Base-by-base conservation (phyloP, 352 stramenopile species). In the Phytophthora palmivora region DNA sequence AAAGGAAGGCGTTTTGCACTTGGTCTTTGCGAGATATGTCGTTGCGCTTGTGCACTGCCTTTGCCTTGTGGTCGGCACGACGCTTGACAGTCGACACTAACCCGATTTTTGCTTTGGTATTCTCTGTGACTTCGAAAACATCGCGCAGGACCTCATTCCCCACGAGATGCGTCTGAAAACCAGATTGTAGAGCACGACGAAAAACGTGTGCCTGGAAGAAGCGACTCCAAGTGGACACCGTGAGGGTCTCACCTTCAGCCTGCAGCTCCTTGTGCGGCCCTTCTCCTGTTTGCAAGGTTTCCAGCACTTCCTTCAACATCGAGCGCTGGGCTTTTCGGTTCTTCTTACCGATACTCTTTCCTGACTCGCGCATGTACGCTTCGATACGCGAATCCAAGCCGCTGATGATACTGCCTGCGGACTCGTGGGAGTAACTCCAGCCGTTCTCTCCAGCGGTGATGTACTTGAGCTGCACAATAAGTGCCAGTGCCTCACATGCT, bases 391-490 rank as follows among this genome's bases (percentile, higher is more conserved):
- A 58, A 26, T 79, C 63, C 33, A 90, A 46, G 12, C 78, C 81
- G 1, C 76, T 72, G 28, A 90, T 76, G 7, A 70, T 64, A 36
- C 78, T 84, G 3, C 54, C 50, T 0, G 49, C 47, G 4, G 72
- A 62, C 38, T 90, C 81, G 33, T 76, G 67, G 2, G 61, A 68
- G 24, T 88, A 90, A 36, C 41, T 79, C 78, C 78, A 90, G 4
- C 62, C 56, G 15, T 68, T 36, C 8, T 50, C 37, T n/a, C 67
- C 58, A 30, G 46, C 45, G 15, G 67, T 62, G 24, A 54, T 56
- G 68, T 90, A 88, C 61, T 90, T 90, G 58, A 78, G 69, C 63
- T 90, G 78, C 15, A 90, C 71, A 1, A 90, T 57, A 47, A 90
- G 46, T n/a, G 78, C 81, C 30, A 90, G 50, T 6, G 75, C 81